Conservation (phyloP, 2,329 filamentous ascomycete species). For the Dactylonectria macrodidyma region DNA sequence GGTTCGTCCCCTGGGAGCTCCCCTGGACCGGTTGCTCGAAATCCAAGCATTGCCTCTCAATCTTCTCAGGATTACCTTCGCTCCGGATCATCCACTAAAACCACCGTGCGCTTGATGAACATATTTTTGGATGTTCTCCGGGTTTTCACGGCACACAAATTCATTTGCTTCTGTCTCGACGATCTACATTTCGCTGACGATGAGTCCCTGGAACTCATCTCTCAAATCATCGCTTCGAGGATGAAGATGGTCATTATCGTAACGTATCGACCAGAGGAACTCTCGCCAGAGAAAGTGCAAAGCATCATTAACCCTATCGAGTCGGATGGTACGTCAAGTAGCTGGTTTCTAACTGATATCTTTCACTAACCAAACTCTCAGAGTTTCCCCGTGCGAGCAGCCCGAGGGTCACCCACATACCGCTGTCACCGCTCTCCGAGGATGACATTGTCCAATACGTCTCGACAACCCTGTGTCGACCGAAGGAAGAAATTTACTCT, state of each 20-base stretch:
- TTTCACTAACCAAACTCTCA: constrained; percentile 46
- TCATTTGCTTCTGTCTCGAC: constrained; percentile 91
- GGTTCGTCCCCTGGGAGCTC: constrained; percentile 66
- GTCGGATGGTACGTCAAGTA: constrained; percentile 61
- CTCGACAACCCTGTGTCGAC: constrained; percentile 82
- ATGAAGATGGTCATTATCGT: constrained; percentile 88
- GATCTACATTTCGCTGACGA: constrained; percentile 93
- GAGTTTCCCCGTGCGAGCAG: constrained; percentile 62
- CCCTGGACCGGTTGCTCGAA: constrained; percentile 53
- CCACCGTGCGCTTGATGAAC: constrained; percentile 83
- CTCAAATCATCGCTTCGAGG: constrained; percentile 82
- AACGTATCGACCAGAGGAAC: constrained; percentile 79
- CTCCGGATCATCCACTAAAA: constrained; percentile 71
- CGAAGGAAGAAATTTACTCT: constrained; percentile 80
- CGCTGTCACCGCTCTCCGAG: constrained; percentile 81
- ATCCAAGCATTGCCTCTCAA: constrained; percentile 60
- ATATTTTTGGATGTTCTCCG: constrained; percentile 89
- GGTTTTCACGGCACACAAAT: constrained; percentile 85
- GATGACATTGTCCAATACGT: constrained; percentile 88
- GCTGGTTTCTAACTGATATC: not conserved
- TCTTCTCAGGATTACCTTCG: constrained; percentile 74
- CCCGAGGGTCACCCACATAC: constrained; percentile 77
- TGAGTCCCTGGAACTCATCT: constrained; percentile 87
- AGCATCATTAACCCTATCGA: constrained; percentile 69
- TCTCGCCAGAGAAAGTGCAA: constrained; percentile 69